Percentiles rank a stretch among this genome's conserved stretches.
These are phyloP conservation scores for Starmerella floris DNA, from an alignment of 805 yeast genomes.

Conservation along the genomic window DNA sequence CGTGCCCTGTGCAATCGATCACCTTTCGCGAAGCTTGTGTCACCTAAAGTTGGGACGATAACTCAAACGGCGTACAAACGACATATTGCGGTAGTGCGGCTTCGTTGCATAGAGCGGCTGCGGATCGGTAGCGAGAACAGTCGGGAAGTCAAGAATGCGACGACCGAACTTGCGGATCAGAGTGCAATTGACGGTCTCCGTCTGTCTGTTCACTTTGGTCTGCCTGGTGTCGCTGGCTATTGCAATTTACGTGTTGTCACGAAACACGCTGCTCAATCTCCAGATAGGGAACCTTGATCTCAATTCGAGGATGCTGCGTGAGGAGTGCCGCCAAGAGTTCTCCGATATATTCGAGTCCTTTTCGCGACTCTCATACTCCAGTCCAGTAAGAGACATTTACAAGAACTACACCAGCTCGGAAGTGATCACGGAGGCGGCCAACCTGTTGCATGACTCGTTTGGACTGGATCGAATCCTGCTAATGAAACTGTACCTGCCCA, in stretches of 20 bases:
- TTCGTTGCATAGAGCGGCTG: too few species aligned
- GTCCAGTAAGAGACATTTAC: slow-evolving; percentile 13
- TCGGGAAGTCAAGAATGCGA: too few species aligned
- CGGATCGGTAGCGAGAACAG: too few species aligned
- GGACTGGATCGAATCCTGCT: slow-evolving; percentile 16
- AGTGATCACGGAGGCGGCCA: slow-evolving; percentile 4
- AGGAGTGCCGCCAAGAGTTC: slow-evolving; percentile 17
- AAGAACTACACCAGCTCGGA: slow-evolving; percentile 1
- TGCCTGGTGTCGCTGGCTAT: slow-evolving; percentile 62
- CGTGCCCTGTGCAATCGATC: too few species aligned
- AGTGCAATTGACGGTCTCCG: slow-evolving; percentile 61
- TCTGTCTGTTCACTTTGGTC: slow-evolving; percentile 52
- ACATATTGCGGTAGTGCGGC: too few species aligned
- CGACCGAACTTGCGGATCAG: slow-evolving; percentile 43
- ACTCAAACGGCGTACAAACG: too few species aligned
- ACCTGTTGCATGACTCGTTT: slow-evolving; percentile 14
- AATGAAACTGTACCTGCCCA: slow-evolving; percentile 11
- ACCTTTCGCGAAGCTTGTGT: too few species aligned
- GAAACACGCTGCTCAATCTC: slow-evolving; percentile 28
- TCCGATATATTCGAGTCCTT: slow-evolving; percentile 8
- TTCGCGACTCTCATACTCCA: slow-evolving; percentile 12
- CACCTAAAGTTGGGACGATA: too few species aligned
- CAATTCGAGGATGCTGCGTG: slow-evolving; percentile 16
- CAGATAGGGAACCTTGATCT: slow-evolving; percentile 21
- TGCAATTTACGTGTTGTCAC: slow-evolving; percentile 29